A percentile compares a stretch with the other conserved stretches of the same genome.
These are phyloP conservation scores for Botrytis squamosa DNA, from an alignment of 2,329 filamentous ascomycete species.

Conservation along the genomic window DNA sequence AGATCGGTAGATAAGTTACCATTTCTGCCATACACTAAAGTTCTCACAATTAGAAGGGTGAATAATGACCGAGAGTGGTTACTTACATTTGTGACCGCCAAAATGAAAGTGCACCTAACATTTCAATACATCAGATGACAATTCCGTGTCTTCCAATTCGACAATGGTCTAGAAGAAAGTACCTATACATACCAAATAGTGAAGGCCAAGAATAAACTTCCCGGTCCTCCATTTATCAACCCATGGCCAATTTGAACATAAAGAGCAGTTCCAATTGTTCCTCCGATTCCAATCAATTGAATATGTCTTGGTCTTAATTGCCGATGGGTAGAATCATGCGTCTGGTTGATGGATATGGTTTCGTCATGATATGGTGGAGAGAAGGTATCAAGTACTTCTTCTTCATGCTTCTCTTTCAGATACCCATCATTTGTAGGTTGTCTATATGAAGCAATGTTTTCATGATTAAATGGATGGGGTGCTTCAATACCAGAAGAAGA, in stretches of 20 bases:
- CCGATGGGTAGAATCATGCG: slow-evolving; percentile 39
- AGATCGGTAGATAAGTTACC: slow-evolving; percentile 74
- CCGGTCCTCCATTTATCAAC: slow-evolving; percentile 59
- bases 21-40: slow-evolving; percentile 60
- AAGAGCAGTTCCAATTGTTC: slow-evolving; percentile 62
- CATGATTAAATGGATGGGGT: slow-evolving; percentile 22
- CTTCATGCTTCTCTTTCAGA: slow-evolving; percentile 27
- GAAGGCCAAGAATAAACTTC: slow-evolving; percentile 57
- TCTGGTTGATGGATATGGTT: slow-evolving; percentile 18
- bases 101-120: slow-evolving; percentile 55
- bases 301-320: slow-evolving; percentile 43
- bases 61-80: slow-evolving; percentile 41
- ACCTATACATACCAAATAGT: slow-evolving; percentile 49
- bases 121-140: slow-evolving; percentile 45
- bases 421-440: slow-evolving; percentile 21
- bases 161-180: neutral
- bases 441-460: slow-evolving; percentile 25
- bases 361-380: slow-evolving; percentile 23
- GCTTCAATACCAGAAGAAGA: slow-evolving; percentile 29
- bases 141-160: neutral
- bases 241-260: slow-evolving; percentile 54
- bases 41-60: slow-evolving; percentile 55
- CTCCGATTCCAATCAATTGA: slow-evolving; percentile 54
- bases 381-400: slow-evolving; percentile 25
- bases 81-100: slow-evolving; percentile 52